Base-by-base conservation (phyloP, 129 eudicot species). In the Oenanthe sinensis region DNA sequence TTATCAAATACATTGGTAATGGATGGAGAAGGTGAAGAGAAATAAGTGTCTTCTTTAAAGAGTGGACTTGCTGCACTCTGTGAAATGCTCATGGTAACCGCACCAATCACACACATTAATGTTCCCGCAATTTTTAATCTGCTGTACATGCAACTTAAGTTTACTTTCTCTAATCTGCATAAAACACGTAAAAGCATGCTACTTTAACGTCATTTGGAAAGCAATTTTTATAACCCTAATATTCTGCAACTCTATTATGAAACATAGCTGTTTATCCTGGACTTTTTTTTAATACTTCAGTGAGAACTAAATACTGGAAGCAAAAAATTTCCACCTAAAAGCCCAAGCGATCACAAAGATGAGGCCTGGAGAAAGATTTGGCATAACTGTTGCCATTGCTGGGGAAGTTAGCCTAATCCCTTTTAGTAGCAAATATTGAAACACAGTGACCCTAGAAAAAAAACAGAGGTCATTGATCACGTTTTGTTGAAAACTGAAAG, bases 341-440 rank as follows among this genome's bases (percentile, higher is more conserved):
- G 87, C 87, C 87, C 91, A 88, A 72, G 96, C 91, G 24, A 91
- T 86, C 78, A 87, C 28, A 80, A 91, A 91, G 79, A 88, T 87
- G 77, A 91, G 84, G 28, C 92, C 96, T 0, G 92, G 96, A 77
- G 92, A 89, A 76, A 91, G 90, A 71, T 91, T 91, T 30, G 96
- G 96, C 96, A 91, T 91, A 17, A 91, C 93, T n/a, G 92, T 91
- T 46, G 89, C 96, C 79, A 88, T 80, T 46, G 89, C 86, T 37
- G 96, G 89, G n/a, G 96, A 91, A 76, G 93, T 88, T 60, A 88
- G 80, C 8, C 54, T 71, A 2, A 88, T 81, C 63, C 96, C 96
- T 76, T 87, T 80, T 14, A 91, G 78, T 60, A 81, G 73, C 78
- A 91, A 71, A 37, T 86, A 74, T 70, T 91, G 92, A 50, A 88